Evolutionary conservation across 31 red algal genomes (phyloP), one percentile per base, ranked within the genome.

Genomic region (Odonthalia washingtoniensis): DNA sequence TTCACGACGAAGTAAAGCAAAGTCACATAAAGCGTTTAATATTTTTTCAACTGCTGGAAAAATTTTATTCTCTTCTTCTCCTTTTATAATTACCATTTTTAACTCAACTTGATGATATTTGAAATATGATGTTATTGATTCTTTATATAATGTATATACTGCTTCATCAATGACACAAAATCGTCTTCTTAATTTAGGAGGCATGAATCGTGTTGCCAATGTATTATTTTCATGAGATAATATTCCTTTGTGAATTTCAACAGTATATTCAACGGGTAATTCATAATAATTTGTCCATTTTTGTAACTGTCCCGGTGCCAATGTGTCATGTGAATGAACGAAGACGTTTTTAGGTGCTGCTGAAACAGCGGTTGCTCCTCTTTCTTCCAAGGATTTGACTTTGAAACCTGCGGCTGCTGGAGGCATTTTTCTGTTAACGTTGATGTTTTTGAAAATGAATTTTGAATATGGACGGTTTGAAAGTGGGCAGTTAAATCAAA

Each of bases 1-100:
- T 79, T 98, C 96, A n/a, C 96, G 75, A 21, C 96, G 83, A 39
- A 95, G 87, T 39, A 98, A 65, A 21, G 89, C 93, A 83, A 95
- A 98, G 24, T 94, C 89, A 36, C 85, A 90, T 24, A 98, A 86
- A 14, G 76, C 90, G 40, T 93, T 88, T 34, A 98, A 85, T 17
- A 98, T 89, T 45, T 85, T 83, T 42, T 93, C 75, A 1, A 98
- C 96, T 1, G 91, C 90, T 0, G 46, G 26, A 39, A 95, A 82
- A 4, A 75, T 21, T 65, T 98, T 98, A 85, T 98, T 90, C 46
- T 94, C 86, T 68, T 98, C 96, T 63, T 91, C 96, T 21, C 96
- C 96, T 3, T 70, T 27, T 3, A 98, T 43, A 27, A 98, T 16
- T 2, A 95, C 69, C 1, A 85, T 32, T 27, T 87, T 70, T 33